Conservation (phyloP, 345 rosid species). For the Aquilaria yunnanensis region DNA sequence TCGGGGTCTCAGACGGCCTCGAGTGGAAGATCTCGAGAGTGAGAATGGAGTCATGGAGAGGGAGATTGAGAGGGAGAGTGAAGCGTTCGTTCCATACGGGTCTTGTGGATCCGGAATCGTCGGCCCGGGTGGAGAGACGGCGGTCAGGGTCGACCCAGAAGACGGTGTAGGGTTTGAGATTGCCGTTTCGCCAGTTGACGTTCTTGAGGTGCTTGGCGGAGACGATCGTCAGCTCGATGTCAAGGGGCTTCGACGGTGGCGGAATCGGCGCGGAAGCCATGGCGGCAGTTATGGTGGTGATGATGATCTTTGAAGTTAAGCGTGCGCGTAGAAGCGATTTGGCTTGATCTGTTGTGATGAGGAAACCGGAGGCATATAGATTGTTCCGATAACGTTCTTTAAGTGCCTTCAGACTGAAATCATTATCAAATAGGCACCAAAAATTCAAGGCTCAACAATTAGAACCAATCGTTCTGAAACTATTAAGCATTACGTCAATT, state of each 20-base stretch:
- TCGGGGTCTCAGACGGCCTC: slow-evolving; percentile 41
- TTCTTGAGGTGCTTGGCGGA: slow-evolving; percentile 61
- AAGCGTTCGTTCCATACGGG: slow-evolving; percentile 45
- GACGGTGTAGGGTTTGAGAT: slow-evolving; percentile 44
- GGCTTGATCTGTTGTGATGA: too few relatives aligned
- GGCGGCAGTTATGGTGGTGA: background rate
- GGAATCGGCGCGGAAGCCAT: slow-evolving; percentile 30
- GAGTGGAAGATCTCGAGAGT: slow-evolving; percentile 56
- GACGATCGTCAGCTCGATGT: slow-evolving; percentile 42
- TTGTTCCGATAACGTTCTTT: too few relatives aligned
- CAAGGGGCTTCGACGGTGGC: slow-evolving; percentile 18
- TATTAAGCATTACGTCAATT: too few relatives aligned
- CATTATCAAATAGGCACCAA: too few relatives aligned
- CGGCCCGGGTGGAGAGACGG: slow-evolving; percentile 33
- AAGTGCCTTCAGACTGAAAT: too few relatives aligned
- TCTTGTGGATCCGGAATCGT: slow-evolving; percentile 31
- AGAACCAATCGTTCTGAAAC: too few relatives aligned
- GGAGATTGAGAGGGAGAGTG: slow-evolving; percentile 23
- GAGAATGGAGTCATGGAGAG: slow-evolving; percentile 25
- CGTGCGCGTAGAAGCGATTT: too few relatives aligned
- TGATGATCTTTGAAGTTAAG: too few relatives aligned
- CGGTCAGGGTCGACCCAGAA: slow-evolving; percentile 42
- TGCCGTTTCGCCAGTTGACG: slow-evolving; percentile 52
- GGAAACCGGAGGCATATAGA: background rate
- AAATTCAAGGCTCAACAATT: too few relatives aligned